These are phyloP conservation scores for Trametes elegans DNA, from an alignment of 768 basidiomycete species.

Conservation along the genomic window DNA sequence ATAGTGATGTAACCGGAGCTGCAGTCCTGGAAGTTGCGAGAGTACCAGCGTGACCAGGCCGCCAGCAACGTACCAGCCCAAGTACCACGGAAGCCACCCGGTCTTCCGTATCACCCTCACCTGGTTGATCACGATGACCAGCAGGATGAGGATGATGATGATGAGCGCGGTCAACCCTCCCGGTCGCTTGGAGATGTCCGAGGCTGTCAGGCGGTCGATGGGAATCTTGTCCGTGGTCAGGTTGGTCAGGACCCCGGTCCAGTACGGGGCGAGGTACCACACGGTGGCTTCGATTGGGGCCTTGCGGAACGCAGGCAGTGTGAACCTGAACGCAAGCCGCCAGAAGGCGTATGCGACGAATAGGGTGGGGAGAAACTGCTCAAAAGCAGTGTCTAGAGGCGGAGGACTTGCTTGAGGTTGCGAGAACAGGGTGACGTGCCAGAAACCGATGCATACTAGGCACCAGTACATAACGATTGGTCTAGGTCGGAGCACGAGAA, in stretches of 20 bases:
- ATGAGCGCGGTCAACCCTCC: constrained; percentile 70
- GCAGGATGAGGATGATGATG: constrained; percentile 61
- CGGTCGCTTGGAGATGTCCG: constrained; percentile 61
- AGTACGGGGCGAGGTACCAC: constrained; percentile 75
- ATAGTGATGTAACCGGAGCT: constrained; percentile 81
- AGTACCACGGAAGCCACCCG: constrained; percentile 77
- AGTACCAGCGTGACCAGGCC: constrained; percentile 66
- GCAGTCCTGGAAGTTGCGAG: constrained; percentile 63
- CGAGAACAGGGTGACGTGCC: constrained; percentile 81
- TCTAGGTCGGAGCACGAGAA: constrained; percentile 69
- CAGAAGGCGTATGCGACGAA: constrained; percentile 82
- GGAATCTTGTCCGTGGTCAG: constrained; percentile 71
- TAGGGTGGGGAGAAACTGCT: constrained; percentile 71
- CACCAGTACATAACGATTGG: constrained; percentile 71
- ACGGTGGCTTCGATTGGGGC: constrained; percentile 71
- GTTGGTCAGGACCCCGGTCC: constrained; percentile 77
- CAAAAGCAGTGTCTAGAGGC: constrained; percentile 67
- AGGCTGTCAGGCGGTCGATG: constrained; percentile 68
- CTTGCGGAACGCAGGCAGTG: constrained; percentile 63
- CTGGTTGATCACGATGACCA: constrained; percentile 68
- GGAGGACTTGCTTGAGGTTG: constrained; percentile 70
- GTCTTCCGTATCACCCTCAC: constrained; percentile 80
- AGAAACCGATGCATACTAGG: constrained; percentile 80
- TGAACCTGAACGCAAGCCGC: constrained; percentile 72
- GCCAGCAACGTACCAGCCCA: constrained; percentile 69